phyloP scores from a whole-genome alignment of 2,329 filamentous ascomycete species.

The Exophiala aquamarina region DNA sequence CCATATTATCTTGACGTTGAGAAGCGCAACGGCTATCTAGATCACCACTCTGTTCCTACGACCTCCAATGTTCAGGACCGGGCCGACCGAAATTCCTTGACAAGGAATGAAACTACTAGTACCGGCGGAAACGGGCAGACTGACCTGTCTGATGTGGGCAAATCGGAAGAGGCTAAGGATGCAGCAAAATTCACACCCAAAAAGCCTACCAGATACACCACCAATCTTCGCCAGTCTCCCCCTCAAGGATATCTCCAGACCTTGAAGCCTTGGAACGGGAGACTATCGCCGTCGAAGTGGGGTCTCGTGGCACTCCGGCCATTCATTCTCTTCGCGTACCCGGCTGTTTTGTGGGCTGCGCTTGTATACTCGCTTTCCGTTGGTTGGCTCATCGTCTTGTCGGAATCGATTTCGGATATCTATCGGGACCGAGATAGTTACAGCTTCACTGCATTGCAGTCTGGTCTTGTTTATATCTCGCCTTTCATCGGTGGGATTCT shows the following conservation, averaged over 20 bases:
- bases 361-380: conserved; percentile 83
- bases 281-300: conserved; percentile 77
- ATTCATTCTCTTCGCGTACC: conserved; percentile 84
- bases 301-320: conserved; percentile 73
- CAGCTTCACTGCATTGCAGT: conserved; percentile 76
- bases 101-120: not conserved
- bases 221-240: conserved; percentile 65
- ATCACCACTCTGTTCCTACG: conserved; percentile 13
- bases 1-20: conserved; percentile 34
- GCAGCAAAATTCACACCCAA: not conserved
- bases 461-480: conserved; percentile 83
- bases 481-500: conserved; percentile 86
- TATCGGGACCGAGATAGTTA: conserved; percentile 71
- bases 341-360: conserved; percentile 83
- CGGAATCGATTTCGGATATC: conserved; percentile 79
- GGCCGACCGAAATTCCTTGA: not conserved
- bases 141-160: too few relatives aligned
- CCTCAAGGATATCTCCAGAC: conserved; percentile 71
- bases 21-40: conserved; percentile 31
- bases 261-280: conserved; percentile 74
- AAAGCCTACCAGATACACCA: conserved; percentile 60
- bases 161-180: too few relatives aligned
- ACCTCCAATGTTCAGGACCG: too few relatives aligned
- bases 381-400: conserved; percentile 94
- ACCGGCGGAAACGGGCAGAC: not conserved